phyloP scores from a whole-genome alignment of 768 basidiomycete genomes.

The Leucosporidium creatinivorum region DNA sequence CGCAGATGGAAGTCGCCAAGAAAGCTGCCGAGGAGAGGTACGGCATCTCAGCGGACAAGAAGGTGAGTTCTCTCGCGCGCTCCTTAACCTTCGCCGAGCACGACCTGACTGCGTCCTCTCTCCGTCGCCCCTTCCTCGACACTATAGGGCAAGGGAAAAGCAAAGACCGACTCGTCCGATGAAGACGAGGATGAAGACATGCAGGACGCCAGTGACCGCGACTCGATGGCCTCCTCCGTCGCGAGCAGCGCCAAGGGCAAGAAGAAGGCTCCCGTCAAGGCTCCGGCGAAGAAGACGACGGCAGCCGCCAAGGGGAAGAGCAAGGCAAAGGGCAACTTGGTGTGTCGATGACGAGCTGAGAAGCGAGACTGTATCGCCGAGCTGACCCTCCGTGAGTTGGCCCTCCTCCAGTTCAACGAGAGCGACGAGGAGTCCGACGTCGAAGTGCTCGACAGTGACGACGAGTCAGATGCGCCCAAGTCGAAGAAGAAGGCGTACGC shows the following conservation, averaged over 20 bases:
- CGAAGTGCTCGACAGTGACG: conserved; percentile 11
- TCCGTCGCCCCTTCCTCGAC: no score
- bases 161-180: conserved; percentile 3
- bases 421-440: conserved; percentile 16
- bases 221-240: conserved; percentile 16
- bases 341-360: neutral
- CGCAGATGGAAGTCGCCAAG: conserved; percentile 41
- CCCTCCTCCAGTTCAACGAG: conserved; percentile 8
- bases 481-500: conserved; percentile 15
- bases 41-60: neutral
- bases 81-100: neutral
- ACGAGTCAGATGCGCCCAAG: neutral
- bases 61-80: conserved; percentile 7
- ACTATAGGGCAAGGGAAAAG: conserved; percentile 13
- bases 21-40: conserved; percentile 35
- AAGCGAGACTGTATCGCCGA: no score
- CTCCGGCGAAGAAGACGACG: conserved; percentile 7
- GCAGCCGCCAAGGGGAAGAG: conserved; percentile 4
- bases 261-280: neutral
- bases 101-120: neutral
- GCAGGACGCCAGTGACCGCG: conserved; percentile 20
- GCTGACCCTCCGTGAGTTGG: no score
- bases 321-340: conserved; percentile 6
- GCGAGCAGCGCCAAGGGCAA: neutral
- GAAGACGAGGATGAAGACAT: conserved; percentile 8